Percentiles rank a stretch among this genome's conserved stretches.
These are phyloP conservation scores for Penicillium frequentans DNA, from an alignment of 2,329 filamentous ascomycete genomes.

Conservation along the genomic window DNA sequence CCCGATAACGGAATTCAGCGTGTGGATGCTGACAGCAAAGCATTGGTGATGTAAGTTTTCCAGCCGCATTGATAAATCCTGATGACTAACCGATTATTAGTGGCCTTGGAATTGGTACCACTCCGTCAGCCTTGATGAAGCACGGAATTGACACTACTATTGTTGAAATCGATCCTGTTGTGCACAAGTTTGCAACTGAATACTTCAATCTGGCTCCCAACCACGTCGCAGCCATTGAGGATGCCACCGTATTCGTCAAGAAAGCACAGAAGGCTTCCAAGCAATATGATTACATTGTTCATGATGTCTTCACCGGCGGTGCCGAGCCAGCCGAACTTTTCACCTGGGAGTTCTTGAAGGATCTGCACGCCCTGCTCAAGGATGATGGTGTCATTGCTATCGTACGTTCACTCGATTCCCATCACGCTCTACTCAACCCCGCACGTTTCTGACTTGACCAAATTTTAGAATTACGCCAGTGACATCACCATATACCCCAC, in stretches of 20 bases:
- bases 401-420: conserved; percentile 51
- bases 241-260: conserved; percentile 71
- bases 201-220: conserved; percentile 80
- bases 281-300: conserved; percentile 86
- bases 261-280: conserved; percentile 49
- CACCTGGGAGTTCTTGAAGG: conserved; percentile 76
- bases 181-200: conserved; percentile 76
- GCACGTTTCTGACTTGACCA: conserved; percentile 10
- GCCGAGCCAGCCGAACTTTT: conserved; percentile 88
- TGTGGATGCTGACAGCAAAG: conserved; percentile 68
- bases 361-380: conserved; percentile 69
- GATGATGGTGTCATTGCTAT: conserved; percentile 84
- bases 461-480: conserved; percentile 81
- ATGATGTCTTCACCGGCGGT: conserved; percentile 96
- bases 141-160: conserved; percentile 92
- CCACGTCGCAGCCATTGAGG: conserved; percentile 75
- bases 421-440: neutral
- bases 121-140: conserved; percentile 78
- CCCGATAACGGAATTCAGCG: conserved; percentile 40
- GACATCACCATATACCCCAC: conserved; percentile 77
- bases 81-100: conserved; percentile 43
- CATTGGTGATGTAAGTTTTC: conserved; percentile 74
- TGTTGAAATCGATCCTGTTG: conserved; percentile 89
- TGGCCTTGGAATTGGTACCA: conserved; percentile 89
- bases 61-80: neutral